These are phyloP conservation scores for Amanita pseudoporphyria DNA, from an alignment of 768 basidiomycete species.

Conservation along the genomic window DNA sequence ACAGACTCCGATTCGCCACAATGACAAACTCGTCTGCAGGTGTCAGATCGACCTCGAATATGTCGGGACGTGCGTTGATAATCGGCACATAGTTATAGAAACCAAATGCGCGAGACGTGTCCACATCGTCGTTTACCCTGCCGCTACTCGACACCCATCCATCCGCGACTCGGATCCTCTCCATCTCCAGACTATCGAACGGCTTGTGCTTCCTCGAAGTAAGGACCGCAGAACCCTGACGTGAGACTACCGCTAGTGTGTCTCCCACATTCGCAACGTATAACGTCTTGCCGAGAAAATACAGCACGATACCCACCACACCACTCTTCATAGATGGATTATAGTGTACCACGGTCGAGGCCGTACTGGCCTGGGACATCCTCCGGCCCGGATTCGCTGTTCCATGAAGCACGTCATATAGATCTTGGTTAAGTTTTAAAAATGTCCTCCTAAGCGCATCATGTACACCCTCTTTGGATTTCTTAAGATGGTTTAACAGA, in stretches of 20 bases:
- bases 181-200: constrained; percentile 75
- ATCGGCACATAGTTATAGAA: constrained; percentile 85
- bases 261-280: constrained; percentile 89
- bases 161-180: constrained; percentile 83
- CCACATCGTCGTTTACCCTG: constrained; percentile 84
- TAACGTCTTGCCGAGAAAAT: constrained; percentile 69
- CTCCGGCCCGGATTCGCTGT: constrained; percentile 36
- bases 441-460: constrained; percentile 86
- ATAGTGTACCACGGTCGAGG: constrained; percentile 17
- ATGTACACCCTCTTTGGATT: constrained; percentile 41
- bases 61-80: constrained; percentile 82
- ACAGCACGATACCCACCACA: constrained; percentile 80
- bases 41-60: constrained; percentile 56
- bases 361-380: constrained; percentile 55
- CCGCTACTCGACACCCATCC: constrained; percentile 93
- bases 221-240: constrained; percentile 60
- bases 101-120: constrained; percentile 90
- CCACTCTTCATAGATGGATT: constrained; percentile 56
- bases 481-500: constrained; percentile 44
- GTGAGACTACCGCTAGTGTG: constrained; percentile 78
- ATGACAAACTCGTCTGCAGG: constrained; percentile 95
- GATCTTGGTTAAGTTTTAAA: constrained; percentile 73
- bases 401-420: constrained; percentile 46
- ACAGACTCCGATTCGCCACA: constrained; percentile 85
- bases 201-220: constrained; percentile 84